A percentile compares a stretch with the other conserved stretches of the same genome.
These are phyloP conservation scores for Penicillium sp. DNA, from an alignment of 2,329 filamentous ascomycete species.

Conservation along the genomic window DNA sequence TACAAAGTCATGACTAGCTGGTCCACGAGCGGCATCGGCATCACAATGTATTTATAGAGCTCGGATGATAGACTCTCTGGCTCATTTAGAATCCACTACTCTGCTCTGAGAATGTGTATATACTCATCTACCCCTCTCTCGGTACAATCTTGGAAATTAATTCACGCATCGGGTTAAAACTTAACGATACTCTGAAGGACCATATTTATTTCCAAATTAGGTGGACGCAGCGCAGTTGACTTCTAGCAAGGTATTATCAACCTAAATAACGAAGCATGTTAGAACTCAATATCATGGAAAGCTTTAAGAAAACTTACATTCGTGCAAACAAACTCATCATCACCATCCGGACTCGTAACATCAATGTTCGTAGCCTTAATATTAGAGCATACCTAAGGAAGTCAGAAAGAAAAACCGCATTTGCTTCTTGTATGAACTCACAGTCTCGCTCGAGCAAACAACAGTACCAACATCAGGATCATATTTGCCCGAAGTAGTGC, in stretches of 20 bases:
- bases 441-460: conserved; percentile 53
- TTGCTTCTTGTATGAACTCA: conserved; percentile 38
- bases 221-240: conserved; percentile 38
- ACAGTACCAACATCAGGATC: conserved; percentile 53
- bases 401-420: neutral
- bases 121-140: too few species aligned
- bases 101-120: neutral
- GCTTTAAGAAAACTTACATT: conserved; percentile 39
- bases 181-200: too few species aligned
- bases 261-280: conserved; percentile 17
- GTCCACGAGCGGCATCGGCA: neutral
- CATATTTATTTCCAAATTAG: too few species aligned
- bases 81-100: neutral
- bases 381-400: conserved; percentile 43
- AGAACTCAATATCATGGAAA: neutral
- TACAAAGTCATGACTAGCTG: neutral
- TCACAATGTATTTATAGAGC: neutral
- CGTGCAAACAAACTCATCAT: conserved; percentile 48
- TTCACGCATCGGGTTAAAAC: too few species aligned
- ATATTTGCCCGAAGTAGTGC: conserved; percentile 54
- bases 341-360: conserved; percentile 54
- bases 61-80: neutral
- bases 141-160: too few species aligned
- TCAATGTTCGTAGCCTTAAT: conserved; percentile 55
- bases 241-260: conserved; percentile 39